phyloP scores from a whole-genome alignment of 257 asterid species.

The Solanum gandarillasii region DNA sequence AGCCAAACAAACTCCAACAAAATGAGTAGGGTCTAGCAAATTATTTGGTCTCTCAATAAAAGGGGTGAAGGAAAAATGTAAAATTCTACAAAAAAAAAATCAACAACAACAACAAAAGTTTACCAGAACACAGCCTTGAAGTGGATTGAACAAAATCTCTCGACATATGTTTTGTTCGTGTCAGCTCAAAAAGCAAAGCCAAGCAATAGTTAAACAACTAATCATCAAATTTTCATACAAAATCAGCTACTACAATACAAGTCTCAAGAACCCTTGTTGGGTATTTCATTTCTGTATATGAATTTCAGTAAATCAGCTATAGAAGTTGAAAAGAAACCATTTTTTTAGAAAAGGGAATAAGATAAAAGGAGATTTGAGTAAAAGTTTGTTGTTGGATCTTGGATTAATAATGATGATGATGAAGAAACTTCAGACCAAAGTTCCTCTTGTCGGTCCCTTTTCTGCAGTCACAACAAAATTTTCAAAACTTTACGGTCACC shows the following conservation, averaged over 20 bases:
- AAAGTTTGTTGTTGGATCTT: neutral
- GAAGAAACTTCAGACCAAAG: neutral
- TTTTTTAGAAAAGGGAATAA: neutral
- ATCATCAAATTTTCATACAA: neutral
- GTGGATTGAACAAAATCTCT: constrained; percentile 16
- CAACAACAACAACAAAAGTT: constrained; percentile 8
- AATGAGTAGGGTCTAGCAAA: neutral
- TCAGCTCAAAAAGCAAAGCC: neutral
- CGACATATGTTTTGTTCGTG: constrained; percentile 25
- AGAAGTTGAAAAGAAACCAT: neutral
- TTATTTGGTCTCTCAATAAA: neutral
- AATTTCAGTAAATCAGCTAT: neutral
- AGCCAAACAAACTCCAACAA: neutral
- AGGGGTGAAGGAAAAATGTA: neutral
- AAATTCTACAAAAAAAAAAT: neutral
- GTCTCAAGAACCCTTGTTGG: neutral
- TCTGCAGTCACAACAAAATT: neutral
- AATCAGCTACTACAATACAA: neutral
- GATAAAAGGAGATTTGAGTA: neutral
- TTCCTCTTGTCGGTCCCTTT: neutral
- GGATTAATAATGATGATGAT: neutral
- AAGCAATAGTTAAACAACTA: neutral
- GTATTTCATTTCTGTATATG: neutral
- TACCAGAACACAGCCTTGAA: constrained; percentile 31
- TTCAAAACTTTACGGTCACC: neutral